Base-by-base conservation (phyloP, 495 filamentous ascomycete species). In the Pyronema domesticum region DNA sequence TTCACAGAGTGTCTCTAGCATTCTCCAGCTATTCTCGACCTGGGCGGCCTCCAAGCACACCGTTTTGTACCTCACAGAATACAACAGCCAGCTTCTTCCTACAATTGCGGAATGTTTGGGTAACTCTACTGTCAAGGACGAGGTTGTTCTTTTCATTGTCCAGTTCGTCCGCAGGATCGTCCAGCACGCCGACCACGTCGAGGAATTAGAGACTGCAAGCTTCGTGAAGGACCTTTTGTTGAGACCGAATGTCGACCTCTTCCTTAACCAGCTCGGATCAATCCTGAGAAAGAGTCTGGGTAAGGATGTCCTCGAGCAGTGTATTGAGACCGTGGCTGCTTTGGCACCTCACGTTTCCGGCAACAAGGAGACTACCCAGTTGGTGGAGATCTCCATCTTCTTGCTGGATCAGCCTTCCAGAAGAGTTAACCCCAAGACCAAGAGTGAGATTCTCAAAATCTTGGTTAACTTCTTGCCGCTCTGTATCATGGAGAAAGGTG, bases 111-210 rank as follows among this genome's bases (percentile, higher is more conserved):
- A 85, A 55, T 83, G 80, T 60, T 67, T 96, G 11, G 74, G 71
- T 1, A 73, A 84, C 5, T 76, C 79, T 42, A 89, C 83, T 37
- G 78, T 82, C 6, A 93, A 88, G 63, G 87, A 94, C 57, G 81
- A 88, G 53, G 89, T 96, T 57, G 89, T 89, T 58, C 63, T 83
- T 0, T 95, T 84, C 64, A 76, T 88, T 0, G 69, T 98, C 17
- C 75, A 83, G 11, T 80, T 95, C 43, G 60, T 96, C 37, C 72
- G 74, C 54, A 77, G 72, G 35, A 72, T 95, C 48, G 70, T 85
- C 5, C 23, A 51, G 23, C 13, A 34, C 10, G 48, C 19, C 13
- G 73, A 79, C 4, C 71, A 63, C 14, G 54, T 69, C 60, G 65
- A 71, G 69, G 70, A 62, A 68, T 73, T 65, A 15, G 74, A 77